Evolutionary conservation across 2,329 filamentous ascomycete genomes (phyloP), one percentile per base, ranked within the genome.

Genomic region (Hymenoscyphus fraxineus): DNA sequence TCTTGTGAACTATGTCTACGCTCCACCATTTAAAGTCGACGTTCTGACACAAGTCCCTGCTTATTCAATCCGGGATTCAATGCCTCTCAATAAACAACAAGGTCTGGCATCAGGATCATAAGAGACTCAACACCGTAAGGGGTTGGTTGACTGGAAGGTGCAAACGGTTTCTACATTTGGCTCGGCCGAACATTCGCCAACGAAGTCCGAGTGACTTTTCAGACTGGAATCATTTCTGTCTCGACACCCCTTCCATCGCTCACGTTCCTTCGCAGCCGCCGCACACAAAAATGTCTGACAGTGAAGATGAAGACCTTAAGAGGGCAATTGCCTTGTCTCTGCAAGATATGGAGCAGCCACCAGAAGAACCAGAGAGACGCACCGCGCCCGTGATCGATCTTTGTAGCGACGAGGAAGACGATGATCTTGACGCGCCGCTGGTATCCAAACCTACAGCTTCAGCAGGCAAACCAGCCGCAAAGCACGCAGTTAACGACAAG

Each of bases 261-360:
- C 35, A 35, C 35, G 35, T 35, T 10, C 35, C 35, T 7, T 7
- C 35, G 9, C 35, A 35, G 35, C 35, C 35, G 35, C 35, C 9
- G 7, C 35, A 10, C 35, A 27, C 19, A 54, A 27, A 54, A 27
- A 76, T 76, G 73, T 68, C 72, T 13, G 70, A 75, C 41, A 65
- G 64, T 4, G 73, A 74, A 40, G 73, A 89, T 60, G 84, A 85
- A 65, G 84, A 86, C 38, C 75, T 88, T n/a, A 80, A 80, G 35
- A 80, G 79, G 65, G 87, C 87, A 38, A 87, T 90, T 64, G 85
- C 82, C 16, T 75, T 88, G 35, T 88, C 85, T 9, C 77, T 88
- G 54, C 44, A 65, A 66, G 63, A 39, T 16, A 13, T 10, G 55
- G 16, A 57, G 39, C 58, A 5, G 58, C 62, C 15, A 22, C 10